Evolutionary conservation across 257 asterid genomes (phyloP).

Genomic region (Solanum corneliomulleri): DNA sequence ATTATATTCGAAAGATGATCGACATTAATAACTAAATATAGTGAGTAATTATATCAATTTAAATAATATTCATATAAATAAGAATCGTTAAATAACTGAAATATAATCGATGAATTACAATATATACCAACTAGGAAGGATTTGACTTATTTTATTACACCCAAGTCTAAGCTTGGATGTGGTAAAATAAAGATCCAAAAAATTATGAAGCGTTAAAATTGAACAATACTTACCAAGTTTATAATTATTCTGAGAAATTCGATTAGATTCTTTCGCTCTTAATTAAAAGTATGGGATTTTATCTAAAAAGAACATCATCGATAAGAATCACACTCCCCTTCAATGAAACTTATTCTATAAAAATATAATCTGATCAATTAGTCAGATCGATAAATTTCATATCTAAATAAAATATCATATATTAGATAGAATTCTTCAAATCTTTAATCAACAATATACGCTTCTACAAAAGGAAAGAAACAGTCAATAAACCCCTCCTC

Average conservation of each 20-base stretch:
- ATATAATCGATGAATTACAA: too few species aligned
- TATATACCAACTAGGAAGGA: not conserved
- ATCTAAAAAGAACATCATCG: rapidly evolving
- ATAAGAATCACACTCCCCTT: too few species aligned
- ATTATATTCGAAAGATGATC: too few species aligned
- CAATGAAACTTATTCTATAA: rapidly evolving
- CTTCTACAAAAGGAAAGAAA: not conserved
- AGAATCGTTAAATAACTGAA: rapidly evolving
- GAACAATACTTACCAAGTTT: not conserved
- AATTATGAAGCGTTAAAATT: not conserved
- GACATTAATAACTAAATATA: too few species aligned
- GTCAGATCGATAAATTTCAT: not conserved
- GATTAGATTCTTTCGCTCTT: not conserved
- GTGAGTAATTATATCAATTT: too few species aligned
- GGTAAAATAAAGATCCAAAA: not conserved
- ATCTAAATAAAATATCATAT: not conserved
- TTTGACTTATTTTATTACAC: not conserved
- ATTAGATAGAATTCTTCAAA: not conserved
- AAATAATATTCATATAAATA: too few species aligned
- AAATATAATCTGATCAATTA: not conserved
- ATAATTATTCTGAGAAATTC: too few species aligned
- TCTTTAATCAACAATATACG: not conserved
- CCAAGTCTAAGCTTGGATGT: not conserved
- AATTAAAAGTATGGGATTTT: not conserved
- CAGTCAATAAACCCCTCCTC: not conserved